Percentiles rank a stretch among this genome's conserved stretches.
phyloP scores from a whole-genome alignment of 768 basidiomycete genomes.

The Lenzites betulinus region DNA sequence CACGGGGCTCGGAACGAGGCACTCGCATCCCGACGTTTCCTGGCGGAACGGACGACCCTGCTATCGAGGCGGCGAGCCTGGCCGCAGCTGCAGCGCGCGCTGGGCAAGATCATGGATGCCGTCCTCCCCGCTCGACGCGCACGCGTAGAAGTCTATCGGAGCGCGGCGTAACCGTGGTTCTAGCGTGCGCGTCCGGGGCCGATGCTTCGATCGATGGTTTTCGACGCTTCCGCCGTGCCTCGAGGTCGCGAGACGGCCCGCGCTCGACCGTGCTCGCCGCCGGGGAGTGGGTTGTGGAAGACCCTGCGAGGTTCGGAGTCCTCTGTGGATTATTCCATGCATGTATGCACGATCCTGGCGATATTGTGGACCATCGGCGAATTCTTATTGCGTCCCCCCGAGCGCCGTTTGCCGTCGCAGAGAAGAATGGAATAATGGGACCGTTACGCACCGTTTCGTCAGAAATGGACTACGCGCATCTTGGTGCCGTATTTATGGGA shows the following conservation, averaged over 20 bases:
- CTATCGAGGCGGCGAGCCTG: background rate
- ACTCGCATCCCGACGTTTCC: background rate
- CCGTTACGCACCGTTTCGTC: background rate
- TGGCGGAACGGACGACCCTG: background rate
- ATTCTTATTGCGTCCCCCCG: background rate
- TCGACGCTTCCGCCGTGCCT: constrained; percentile 12
- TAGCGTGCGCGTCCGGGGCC: constrained; percentile 17
- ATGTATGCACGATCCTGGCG: background rate
- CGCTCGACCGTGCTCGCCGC: background rate
- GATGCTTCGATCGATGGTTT: constrained; percentile 17
- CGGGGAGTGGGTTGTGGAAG: constrained; percentile 5
- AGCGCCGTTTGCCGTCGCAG: constrained; percentile 10
- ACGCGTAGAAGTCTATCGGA: constrained; percentile 8
- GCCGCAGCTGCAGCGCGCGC: background rate
- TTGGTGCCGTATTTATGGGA: background rate
- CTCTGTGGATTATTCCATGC: background rate
- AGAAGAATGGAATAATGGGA: background rate
- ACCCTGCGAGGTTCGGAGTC: background rate
- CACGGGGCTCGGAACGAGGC: constrained; percentile 1
- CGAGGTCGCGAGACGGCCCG: constrained; percentile 16
- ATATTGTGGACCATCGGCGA: background rate
- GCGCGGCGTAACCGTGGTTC: constrained; percentile 12
- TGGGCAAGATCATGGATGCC: background rate
- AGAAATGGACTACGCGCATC: constrained; percentile 6
- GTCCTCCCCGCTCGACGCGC: constrained; percentile 14